Evolutionary conservation across 1,284 basidiomycete species (phyloP).

Genomic region (Inonotus hispidus): DNA sequence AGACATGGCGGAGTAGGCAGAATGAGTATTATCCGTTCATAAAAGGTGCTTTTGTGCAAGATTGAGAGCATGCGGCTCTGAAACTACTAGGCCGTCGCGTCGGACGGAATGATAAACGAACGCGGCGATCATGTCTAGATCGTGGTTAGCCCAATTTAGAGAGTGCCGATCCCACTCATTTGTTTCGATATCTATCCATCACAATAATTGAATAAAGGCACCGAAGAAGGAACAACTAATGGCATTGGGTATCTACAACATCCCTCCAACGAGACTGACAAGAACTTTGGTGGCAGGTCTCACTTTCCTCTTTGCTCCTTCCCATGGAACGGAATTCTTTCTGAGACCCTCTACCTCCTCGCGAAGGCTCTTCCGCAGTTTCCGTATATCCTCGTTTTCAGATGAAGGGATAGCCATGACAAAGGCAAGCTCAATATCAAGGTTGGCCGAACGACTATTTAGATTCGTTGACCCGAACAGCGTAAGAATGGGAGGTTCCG

Average conservation of each 20-base stretch:
- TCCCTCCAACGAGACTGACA: conserved; percentile 60
- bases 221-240: neutral
- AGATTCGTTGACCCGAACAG: conserved; percentile 96
- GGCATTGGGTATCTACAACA: conserved; percentile 41
- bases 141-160: too few relatives aligned
- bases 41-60: neutral
- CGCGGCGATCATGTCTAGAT: too few relatives aligned
- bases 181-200: neutral
- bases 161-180: too few relatives aligned
- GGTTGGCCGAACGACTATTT: conserved; percentile 84
- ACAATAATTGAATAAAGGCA: too few relatives aligned
- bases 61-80: neutral
- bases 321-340: conserved; percentile 46
- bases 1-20: conserved; percentile 36
- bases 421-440: conserved; percentile 93
- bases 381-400: neutral
- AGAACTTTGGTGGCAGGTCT: conserved; percentile 64
- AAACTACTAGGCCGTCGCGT: neutral
- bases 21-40: neutral
- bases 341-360: conserved; percentile 45
- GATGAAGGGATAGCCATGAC: conserved; percentile 67
- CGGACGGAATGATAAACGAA: too few relatives aligned
- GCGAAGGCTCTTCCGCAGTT: conserved; percentile 34
- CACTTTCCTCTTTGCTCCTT: conserved; percentile 61
- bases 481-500: conserved; percentile 63